phyloP scores from a whole-genome alignment of 345 rosid genomes.

The Stellera chamaejasme region DNA sequence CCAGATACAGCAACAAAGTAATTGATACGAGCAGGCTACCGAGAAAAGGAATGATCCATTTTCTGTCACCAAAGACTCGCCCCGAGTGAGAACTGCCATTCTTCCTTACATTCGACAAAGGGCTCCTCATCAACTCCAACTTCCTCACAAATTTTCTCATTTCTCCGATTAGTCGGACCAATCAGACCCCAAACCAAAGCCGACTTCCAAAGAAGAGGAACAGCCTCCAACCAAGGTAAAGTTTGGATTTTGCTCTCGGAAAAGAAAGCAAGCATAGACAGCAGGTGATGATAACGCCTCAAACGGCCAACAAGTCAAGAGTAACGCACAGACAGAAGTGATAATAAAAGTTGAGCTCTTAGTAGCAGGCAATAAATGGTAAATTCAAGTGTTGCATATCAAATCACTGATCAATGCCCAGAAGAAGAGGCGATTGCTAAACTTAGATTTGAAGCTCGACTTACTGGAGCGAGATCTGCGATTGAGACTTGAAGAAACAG shows the following conservation, averaged over 20 bases:
- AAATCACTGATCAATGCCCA: too few relatives aligned
- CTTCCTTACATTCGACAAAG: conserved; percentile 42
- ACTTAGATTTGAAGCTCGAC: conserved; percentile 20
- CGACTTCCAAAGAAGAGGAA: conserved; percentile 15
- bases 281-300: conserved; percentile 10
- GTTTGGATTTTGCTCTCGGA: conserved; percentile 1
- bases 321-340: conserved; percentile 13
- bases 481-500: conserved; percentile 17
- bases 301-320: conserved; percentile 19
- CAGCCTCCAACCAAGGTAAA: conserved; percentile 19
- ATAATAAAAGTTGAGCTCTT: neutral
- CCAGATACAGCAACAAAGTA: conserved; percentile 44
- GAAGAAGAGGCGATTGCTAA: conserved; percentile 5
- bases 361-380: conserved; percentile 18
- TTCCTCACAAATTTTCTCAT: conserved; percentile 47
- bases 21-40: conserved; percentile 68
- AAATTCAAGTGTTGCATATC: conserved; percentile 8
- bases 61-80: conserved; percentile 61
- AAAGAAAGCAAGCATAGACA: conserved; percentile 3
- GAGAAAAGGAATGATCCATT: conserved; percentile 76
- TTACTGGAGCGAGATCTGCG: neutral
- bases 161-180: conserved; percentile 5
- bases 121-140: conserved; percentile 29
- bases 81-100: conserved; percentile 49
- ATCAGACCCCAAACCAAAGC: conserved; percentile 18